Base-by-base conservation (phyloP, 108 stramenopile species). In the Pseudonitzschia multiseries region DNA sequence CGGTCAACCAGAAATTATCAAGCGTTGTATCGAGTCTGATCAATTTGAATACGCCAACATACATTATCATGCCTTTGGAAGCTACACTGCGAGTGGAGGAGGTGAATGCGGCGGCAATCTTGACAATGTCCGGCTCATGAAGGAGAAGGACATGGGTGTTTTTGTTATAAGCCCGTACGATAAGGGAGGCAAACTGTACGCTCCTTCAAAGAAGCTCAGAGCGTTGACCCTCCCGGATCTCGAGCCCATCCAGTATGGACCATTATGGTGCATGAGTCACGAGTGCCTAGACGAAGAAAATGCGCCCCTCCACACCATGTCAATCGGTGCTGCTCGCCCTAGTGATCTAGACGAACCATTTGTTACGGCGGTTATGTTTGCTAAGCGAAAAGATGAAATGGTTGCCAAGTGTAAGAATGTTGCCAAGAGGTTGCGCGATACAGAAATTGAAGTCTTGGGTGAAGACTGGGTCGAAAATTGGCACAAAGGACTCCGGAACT, bases 31-130 rank as follows among this genome's bases (percentile, higher is more conserved):
- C 59, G 84, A 88, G 31, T 86, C 87, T 10, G 88, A 93, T 57
- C 78, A 71, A 22, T 97, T 97, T 68, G 89, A 88, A 52, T 95
- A 93, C 68, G 75, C 90, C 51, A 97, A 97, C 73, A 53, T 94
- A 57, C 96, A 97, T 76, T 88, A 94, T 79, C 95, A 96, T 72
- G 93, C 77, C 72, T 78, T 85, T 64, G 96, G 96, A 4, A 87
- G 87, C 6, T 97, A 97, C 70, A 93, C 92, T 12, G 87, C 92
- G 29, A 77, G 87, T 46, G 94, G 93, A 26, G 84, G 84, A 56
- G 81, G 69, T 21, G 82, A 81, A 46, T 41, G 36, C 22, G 62
- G 76, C 13, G 95, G 92, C 21, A 93, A 96, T 60, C 60, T 79
- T 18, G 75, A 75, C n/a, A 83, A 81, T 65, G 59, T 96, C 46